Percentiles rank a stretch among this genome's conserved stretches.
phyloP scores from a whole-genome alignment of 2,329 filamentous ascomycete species.

The Fusarium lateritium region DNA sequence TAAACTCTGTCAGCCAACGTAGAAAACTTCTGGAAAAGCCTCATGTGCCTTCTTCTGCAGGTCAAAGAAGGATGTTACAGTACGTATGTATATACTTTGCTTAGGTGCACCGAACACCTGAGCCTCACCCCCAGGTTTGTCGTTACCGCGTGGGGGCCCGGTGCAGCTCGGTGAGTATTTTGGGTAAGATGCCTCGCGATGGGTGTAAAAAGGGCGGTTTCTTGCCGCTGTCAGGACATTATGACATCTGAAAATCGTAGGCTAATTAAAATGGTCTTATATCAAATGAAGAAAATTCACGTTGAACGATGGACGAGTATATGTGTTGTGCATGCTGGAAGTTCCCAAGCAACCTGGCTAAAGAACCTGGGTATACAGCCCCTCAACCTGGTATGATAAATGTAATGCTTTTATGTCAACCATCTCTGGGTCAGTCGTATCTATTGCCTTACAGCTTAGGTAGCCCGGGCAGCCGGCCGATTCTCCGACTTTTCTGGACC shows the following conservation, averaged over 20 bases:
- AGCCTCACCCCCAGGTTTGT: conserved; percentile 32
- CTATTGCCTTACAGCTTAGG: not conserved
- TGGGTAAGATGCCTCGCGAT: conserved; percentile 30
- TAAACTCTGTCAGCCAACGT: conserved; percentile 5
- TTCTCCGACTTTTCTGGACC: not conserved
- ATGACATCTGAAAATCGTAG: conserved; percentile 9
- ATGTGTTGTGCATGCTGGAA: not conserved
- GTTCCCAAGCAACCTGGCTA: not conserved
- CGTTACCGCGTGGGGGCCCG: conserved; percentile 24
- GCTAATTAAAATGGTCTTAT: no score
- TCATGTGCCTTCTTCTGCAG: conserved; percentile 8
- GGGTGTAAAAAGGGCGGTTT: conserved; percentile 2
- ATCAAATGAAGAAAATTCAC: not conserved
- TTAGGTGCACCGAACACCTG: conserved; percentile 2
- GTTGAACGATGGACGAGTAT: not conserved
- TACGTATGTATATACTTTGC: not conserved
- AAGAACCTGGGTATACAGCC: not conserved
- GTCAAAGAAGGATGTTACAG: not conserved
- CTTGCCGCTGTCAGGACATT: conserved; percentile 19
- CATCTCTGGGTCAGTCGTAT: not conserved
- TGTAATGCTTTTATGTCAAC: not conserved
- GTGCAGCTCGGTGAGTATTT: conserved; percentile 40
- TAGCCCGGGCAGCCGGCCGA: not conserved
- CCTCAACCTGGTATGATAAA: no score
- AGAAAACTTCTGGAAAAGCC: conserved; percentile 23